Evolutionary conservation across 495 filamentous ascomycete genomes (phyloP), one percentile per base, ranked within the genome.

Genomic region (Apiosordaria backusii): DNA sequence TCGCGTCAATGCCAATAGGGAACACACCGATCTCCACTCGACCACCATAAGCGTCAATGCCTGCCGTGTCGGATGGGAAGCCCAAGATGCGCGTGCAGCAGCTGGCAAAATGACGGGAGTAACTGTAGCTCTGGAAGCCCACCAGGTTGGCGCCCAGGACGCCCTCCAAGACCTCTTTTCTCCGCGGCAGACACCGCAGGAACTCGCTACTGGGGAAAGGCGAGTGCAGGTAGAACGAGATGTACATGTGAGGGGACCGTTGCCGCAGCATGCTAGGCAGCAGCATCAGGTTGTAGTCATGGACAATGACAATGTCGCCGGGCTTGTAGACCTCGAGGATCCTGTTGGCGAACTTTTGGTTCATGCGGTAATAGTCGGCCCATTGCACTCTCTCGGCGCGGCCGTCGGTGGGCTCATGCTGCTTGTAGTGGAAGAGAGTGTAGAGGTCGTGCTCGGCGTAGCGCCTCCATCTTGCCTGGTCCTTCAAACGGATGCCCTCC

Each of bases 171-270:
- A 97, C 83, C 72, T 96, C 91, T 76, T 96, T 97, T 64, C 93
- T 81, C 68, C 90, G 87, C 13, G 91, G 89, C 52, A 96, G 83
- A 73, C 93, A 96, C 7, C 92, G 85, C 65, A 96, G 85, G 75
- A 94, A 97, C 74, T 97, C 93, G 79, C 91, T 94, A 78, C 92
- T 96, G 29, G 93, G 93, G 77, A 97, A 97, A 1, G 93, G 93
- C 19, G 92, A 88, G 74, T 97, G 93, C 19, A 97, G 81, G 80
- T 90, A 97, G 79, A 96, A 95, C 50, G 93, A 90, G 70, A 96
- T 90, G 74, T 93, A 93, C 73, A 93, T 88, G 71, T 92, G 90
- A 1, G 92, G 89, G 24, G 90, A 83, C 16, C 89, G 85, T 72
- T 96, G 92, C 15, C 93, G 86, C 54, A 97, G 80, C 76, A 97